Conservation (phyloP, 371 early-diverging fungal genomes). For the Parasitella parasitica region DNA sequence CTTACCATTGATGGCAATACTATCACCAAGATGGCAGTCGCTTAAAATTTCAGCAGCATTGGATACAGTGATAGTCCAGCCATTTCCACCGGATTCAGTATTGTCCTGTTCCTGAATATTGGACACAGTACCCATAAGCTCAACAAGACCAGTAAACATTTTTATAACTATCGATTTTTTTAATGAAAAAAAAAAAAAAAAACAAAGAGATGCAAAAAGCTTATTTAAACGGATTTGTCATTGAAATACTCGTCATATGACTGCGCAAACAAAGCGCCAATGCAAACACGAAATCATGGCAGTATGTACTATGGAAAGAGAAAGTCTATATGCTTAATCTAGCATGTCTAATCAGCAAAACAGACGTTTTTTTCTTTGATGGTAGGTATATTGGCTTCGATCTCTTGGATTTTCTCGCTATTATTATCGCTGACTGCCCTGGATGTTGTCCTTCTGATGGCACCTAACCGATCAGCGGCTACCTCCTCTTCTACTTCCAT, state of each 20-base stretch:
- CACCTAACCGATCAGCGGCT: background rate
- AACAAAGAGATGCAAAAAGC: background rate
- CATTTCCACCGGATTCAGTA: constrained; percentile 79
- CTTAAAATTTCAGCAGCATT: constrained; percentile 69
- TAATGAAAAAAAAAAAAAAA: background rate
- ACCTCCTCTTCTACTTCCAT: background rate
- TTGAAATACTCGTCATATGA: background rate
- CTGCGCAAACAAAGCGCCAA: background rate
- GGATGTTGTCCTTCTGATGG: background rate
- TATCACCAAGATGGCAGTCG: constrained; percentile 93
- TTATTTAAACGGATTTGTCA: background rate
- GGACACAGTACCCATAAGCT: constrained; percentile 79
- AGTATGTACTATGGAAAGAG: too few relatives aligned
- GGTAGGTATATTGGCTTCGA: background rate
- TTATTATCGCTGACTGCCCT: background rate
- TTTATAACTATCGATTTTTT: background rate
- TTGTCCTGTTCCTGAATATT: constrained; percentile 67
- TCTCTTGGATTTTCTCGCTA: background rate
- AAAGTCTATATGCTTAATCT: background rate
- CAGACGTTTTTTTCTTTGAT: background rate
- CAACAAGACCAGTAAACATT: constrained; percentile 98
- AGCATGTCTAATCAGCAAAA: background rate
- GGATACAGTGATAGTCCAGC: constrained; percentile 81
- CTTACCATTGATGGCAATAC: constrained; percentile 91
- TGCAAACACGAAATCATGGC: too few relatives aligned